Evolutionary conservation across 768 basidiomycete genomes (phyloP).

Genomic region (Boletus sp.): DNA sequence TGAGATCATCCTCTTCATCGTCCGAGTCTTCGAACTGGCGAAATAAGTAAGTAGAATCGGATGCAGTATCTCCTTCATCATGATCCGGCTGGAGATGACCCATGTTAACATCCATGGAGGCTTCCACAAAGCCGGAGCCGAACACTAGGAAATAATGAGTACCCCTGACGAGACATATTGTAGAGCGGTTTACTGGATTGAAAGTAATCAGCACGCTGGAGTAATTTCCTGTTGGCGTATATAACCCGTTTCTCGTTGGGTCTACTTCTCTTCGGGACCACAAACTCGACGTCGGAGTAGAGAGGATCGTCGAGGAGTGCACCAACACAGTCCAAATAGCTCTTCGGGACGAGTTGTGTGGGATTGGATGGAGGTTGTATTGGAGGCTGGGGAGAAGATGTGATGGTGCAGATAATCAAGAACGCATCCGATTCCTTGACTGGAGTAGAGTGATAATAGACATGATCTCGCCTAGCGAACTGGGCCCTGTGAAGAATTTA

Average conservation of each 20-base stretch:
- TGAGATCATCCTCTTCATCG: slow-evolving; percentile 48
- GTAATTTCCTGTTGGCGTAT: slow-evolving; percentile 64
- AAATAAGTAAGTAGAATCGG: slow-evolving; percentile 42
- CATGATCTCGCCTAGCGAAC: slow-evolving; percentile 70
- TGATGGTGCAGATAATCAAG: slow-evolving; percentile 74
- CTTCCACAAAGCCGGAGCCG: slow-evolving; percentile 65
- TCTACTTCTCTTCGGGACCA: slow-evolving; percentile 51
- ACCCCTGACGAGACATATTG: background rate
- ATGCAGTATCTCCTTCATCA: slow-evolving; percentile 44
- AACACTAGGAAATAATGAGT: slow-evolving; percentile 54
- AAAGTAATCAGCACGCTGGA: slow-evolving; percentile 76
- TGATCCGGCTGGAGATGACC: slow-evolving; percentile 16
- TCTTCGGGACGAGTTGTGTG: slow-evolving; percentile 58
- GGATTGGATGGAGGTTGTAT: slow-evolving; percentile 41
- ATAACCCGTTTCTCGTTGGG: slow-evolving; percentile 44
- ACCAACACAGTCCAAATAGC: slow-evolving; percentile 69
- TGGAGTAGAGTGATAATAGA: slow-evolving; percentile 55
- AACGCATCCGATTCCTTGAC: slow-evolving; percentile 64
- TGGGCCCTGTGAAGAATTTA: slow-evolving; percentile 51
- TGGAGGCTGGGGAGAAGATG: slow-evolving; percentile 58
- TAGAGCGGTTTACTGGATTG: slow-evolving; percentile 50
- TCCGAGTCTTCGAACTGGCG: slow-evolving; percentile 49
- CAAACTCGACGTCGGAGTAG: slow-evolving; percentile 83
- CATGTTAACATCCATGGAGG: slow-evolving; percentile 35
- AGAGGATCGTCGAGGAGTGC: slow-evolving; percentile 72